Conservation (phyloP, 345 rosid species). For the Trapa bicornis region DNA sequence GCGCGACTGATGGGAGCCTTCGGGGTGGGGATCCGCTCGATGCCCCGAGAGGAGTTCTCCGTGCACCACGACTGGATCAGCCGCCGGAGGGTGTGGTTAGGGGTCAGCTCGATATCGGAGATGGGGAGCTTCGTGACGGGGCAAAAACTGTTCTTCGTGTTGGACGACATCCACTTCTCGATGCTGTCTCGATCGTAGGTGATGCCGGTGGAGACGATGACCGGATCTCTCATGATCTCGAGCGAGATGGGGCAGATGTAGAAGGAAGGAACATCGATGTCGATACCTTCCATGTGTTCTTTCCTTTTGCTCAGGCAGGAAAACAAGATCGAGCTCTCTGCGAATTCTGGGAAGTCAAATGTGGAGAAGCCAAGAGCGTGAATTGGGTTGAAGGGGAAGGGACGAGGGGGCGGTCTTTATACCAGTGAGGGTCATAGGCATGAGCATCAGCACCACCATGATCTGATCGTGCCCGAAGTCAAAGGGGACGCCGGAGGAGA, state of each 20-base stretch:
- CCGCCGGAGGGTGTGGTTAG: slow-evolving; percentile 78
- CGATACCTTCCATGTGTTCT: neutral
- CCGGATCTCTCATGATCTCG: slow-evolving; percentile 17
- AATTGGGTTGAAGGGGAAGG: neutral
- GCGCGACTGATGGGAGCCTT: slow-evolving; percentile 47
- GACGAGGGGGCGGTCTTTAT: neutral
- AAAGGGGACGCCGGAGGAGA: slow-evolving; percentile 5
- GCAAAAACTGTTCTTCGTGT: slow-evolving; percentile 8
- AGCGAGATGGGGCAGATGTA: slow-evolving; percentile 16
- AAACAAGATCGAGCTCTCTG: neutral
- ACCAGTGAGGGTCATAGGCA: neutral
- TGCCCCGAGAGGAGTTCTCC: slow-evolving; percentile 60
- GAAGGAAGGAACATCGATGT: slow-evolving; percentile 12
- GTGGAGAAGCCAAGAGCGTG: neutral
- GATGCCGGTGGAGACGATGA: slow-evolving; percentile 15
- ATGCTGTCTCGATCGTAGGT: slow-evolving; percentile 19
- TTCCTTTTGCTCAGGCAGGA: neutral
- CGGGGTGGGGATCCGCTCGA: slow-evolving; percentile 82
- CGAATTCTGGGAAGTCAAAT: neutral
- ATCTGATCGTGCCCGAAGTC: slow-evolving; percentile 1
- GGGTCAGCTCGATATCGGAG: slow-evolving; percentile 32
- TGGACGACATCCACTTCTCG: slow-evolving; percentile 14
- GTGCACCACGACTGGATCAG: slow-evolving; percentile 93
- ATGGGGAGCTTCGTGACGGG: slow-evolving; percentile 54
- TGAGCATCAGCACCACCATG: too few relatives aligned